Base-by-base conservation (phyloP, 2,329 filamentous ascomycete species). In the Talaromyces sp. region DNA sequence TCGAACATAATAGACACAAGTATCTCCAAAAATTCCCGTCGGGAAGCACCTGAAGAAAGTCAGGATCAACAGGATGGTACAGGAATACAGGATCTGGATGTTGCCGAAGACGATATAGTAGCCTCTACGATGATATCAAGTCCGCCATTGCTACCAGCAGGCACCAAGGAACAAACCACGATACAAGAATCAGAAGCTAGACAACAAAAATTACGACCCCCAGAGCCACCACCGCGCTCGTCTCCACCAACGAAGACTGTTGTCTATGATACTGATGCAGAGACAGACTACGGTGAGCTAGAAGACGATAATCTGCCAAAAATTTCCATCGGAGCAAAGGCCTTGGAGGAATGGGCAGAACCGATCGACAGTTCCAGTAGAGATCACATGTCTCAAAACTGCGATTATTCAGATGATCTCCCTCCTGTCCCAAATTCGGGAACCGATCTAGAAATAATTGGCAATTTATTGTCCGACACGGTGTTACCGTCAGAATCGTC, bases 261-360 rank as follows among this genome's bases (percentile, higher is more conserved):
- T n/a, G 67, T 80, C 14, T 79, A 79, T 68, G 78, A 79, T 61
- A 80, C 78, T 2, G 78, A 79, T 67, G 76, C 72, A 1, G 78
- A 79, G n/a, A 71, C 74, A 13, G 75, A 79, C 14, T 72, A 73
- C 33, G 72, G 70, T 27, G 75, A 76, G 9, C 63, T 68, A 16
- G 68, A 74, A n/a, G 68, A 74, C 45, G 69, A 69, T 8, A 59
- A 63, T 16, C n/a, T 62, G n/a, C 64, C 70, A 3, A 64, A 68
- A 54, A 22, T 57, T 6, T 50, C 56, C n/a, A 48, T 33, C 16
- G 35, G n/a, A 31, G 35, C 41, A 22, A 50, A 61, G 10, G 39
- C 19, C 11, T 47, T 22, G 8, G 35, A 43, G 7, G 27, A 56
- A 24, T 54, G 48, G 41, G 61, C 69, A 35, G 64, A 63, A 22